Percentiles rank a stretch among this genome's conserved stretches.
Conservation (phyloP, 2,329 filamentous ascomycete genomes). For the Apiospora sp. region DNA sequence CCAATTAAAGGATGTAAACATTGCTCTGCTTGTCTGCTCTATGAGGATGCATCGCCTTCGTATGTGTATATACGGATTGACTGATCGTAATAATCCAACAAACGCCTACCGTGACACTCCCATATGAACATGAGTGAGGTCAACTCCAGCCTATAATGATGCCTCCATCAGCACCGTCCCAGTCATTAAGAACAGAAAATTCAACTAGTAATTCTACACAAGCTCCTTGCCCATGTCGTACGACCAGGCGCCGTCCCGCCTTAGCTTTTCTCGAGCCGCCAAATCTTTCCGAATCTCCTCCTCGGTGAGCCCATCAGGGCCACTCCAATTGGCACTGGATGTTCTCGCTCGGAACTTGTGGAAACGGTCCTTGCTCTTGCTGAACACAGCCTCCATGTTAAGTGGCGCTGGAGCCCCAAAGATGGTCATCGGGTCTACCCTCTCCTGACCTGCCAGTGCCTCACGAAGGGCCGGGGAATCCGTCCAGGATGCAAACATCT, state of each 20-base stretch:
- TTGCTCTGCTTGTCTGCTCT: constrained; percentile 20
- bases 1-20: constrained; percentile 4
- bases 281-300: constrained; percentile 77
- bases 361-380: constrained; percentile 82
- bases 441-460: constrained; percentile 82
- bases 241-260: constrained; percentile 76
- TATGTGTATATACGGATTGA: constrained; percentile 4
- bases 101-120: constrained; percentile 18
- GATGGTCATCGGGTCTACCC: constrained; percentile 81
- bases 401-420: constrained; percentile 90
- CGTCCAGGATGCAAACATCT: constrained; percentile 83
- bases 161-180: constrained; percentile 4
- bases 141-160: constrained; percentile 23
- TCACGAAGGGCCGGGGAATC: constrained; percentile 83
- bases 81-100: constrained; percentile 1
- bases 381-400: constrained; percentile 97
- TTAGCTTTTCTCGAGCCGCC: constrained; percentile 72
- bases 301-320: constrained; percentile 77
- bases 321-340: constrained; percentile 93
- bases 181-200: constrained; percentile 9
- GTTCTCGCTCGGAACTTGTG: constrained; percentile 91
- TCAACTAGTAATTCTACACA: constrained; percentile 30
- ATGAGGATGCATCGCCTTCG: constrained; percentile 7
- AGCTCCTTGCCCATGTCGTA: constrained; percentile 54
- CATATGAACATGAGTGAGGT: constrained; percentile 11